Percentiles rank a stretch among this genome's conserved stretches.
Evolutionary conservation across 2,329 filamentous ascomycete species (phyloP).

Genomic region (Gyromitra esculenta): DNA sequence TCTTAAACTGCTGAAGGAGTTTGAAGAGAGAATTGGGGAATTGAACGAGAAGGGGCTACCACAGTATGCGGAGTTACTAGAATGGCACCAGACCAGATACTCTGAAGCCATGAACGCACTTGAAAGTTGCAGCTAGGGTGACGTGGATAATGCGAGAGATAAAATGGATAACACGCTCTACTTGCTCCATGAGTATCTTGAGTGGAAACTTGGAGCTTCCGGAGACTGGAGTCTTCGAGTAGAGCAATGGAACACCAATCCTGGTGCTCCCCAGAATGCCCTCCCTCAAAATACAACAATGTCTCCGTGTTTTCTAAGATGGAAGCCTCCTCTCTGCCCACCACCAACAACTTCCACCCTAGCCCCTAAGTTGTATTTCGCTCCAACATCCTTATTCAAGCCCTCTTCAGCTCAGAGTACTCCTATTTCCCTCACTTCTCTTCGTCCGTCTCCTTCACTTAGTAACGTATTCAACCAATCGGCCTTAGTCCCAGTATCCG

Average conservation of each 20-base stretch:
- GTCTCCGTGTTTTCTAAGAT: neutral
- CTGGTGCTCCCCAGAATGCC: neutral
- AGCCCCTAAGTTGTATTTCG: too few species aligned
- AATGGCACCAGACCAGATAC: slow-evolving; percentile 9
- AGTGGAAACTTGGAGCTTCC: neutral
- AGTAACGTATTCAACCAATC: too few species aligned
- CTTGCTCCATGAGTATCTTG: neutral
- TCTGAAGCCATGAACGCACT: neutral
- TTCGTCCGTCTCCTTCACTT: neutral
- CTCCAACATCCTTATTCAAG: neutral
- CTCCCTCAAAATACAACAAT: neutral
- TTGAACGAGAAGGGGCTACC: neutral
- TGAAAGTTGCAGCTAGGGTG: neutral
- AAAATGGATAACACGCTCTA: slow-evolving; percentile 18
- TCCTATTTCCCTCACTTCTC: neutral
- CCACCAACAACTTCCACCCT: neutral
- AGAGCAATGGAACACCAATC: neutral
- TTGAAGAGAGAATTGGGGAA: neutral
- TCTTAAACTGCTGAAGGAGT: neutral
- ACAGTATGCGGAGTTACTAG: neutral
- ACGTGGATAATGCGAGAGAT: neutral
- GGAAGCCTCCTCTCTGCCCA: neutral
- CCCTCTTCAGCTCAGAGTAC: neutral
- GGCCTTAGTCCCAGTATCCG: too few species aligned
- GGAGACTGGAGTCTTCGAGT: neutral